phyloP scores from a whole-genome alignment of 371 early-diverging fungal genomes.

The Apophysomyces ossiformis region DNA sequence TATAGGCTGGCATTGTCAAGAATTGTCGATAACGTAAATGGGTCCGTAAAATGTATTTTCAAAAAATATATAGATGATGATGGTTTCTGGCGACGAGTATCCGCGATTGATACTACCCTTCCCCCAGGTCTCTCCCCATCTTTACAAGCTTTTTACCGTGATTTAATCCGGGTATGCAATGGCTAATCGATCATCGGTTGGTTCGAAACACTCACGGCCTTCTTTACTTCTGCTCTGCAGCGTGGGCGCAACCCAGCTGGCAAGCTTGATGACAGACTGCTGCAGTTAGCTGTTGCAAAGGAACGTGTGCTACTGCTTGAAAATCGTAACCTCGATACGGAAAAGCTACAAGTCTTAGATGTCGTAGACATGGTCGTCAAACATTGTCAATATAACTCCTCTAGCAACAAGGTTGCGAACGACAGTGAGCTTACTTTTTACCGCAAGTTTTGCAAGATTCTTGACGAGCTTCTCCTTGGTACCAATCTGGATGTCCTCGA shows the following conservation, averaged over 20 bases:
- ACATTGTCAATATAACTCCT: neutral
- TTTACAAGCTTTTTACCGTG: neutral
- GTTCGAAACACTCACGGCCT: neutral
- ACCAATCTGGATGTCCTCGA: neutral
- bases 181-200: neutral
- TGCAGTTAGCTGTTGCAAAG: neutral
- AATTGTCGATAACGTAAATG: neutral
- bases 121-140: neutral
- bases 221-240: neutral
- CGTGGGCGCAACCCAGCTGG: neutral
- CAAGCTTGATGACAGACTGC: neutral
- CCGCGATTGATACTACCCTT: neutral
- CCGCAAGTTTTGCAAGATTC: too few species aligned
- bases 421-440: too few species aligned
- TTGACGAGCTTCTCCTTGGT: too few species aligned
- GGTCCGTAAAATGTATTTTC: neutral
- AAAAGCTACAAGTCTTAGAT: neutral
- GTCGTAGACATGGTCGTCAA: neutral
- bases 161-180: neutral
- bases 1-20: constrained; percentile 1
- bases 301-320: neutral
- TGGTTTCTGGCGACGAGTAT: neutral
- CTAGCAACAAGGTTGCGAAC: too few species aligned
- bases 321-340: neutral
- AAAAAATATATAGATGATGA: neutral